A percentile compares a stretch with the other conserved stretches of the same genome.
Conservation (phyloP, 345 rosid species). For the Brassica juncea region DNA sequence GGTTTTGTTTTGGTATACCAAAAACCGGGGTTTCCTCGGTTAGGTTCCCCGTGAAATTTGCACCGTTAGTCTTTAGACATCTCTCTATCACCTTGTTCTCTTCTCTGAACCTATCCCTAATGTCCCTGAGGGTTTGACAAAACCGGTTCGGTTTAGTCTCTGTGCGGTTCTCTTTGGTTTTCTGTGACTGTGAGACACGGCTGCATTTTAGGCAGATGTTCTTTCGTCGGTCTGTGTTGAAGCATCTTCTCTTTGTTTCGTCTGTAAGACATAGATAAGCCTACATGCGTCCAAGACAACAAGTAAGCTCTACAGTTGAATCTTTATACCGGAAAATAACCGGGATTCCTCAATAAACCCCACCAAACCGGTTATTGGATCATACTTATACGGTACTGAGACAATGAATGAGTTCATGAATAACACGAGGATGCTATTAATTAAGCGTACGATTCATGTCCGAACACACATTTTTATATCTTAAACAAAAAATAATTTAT, state of each 20-base stretch:
- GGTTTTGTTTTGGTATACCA: constrained; percentile 11
- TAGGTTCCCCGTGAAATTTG: constrained; percentile 39
- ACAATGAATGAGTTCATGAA: constrained; percentile 19
- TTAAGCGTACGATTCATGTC: constrained; percentile 11
- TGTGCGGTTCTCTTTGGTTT: constrained; percentile 32
- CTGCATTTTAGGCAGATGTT: constrained; percentile 63
- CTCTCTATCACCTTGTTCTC: constrained; percentile 84
- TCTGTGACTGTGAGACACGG: constrained; percentile 48
- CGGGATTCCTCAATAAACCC: constrained; percentile 7
- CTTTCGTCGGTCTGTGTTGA: constrained; percentile 59
- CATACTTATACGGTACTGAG: not conserved
- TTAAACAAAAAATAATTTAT: not conserved
- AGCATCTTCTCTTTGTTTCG: constrained; percentile 57
- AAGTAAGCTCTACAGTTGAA: not conserved
- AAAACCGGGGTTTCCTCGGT: constrained; percentile 26
- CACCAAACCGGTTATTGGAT: not conserved
- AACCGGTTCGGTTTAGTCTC: constrained; percentile 35
- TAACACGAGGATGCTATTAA: constrained; percentile 14
- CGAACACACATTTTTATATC: not conserved
- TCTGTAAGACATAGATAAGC: constrained; percentile 75
- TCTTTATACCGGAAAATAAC: not conserved
- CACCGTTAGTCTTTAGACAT: constrained; percentile 56
- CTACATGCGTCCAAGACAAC: constrained; percentile 42
- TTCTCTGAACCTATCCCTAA: constrained; percentile 68
- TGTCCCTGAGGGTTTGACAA: constrained; percentile 45